Conservation (phyloP, 148 eudicot species). For the Vaccinium macrocarpon region DNA sequence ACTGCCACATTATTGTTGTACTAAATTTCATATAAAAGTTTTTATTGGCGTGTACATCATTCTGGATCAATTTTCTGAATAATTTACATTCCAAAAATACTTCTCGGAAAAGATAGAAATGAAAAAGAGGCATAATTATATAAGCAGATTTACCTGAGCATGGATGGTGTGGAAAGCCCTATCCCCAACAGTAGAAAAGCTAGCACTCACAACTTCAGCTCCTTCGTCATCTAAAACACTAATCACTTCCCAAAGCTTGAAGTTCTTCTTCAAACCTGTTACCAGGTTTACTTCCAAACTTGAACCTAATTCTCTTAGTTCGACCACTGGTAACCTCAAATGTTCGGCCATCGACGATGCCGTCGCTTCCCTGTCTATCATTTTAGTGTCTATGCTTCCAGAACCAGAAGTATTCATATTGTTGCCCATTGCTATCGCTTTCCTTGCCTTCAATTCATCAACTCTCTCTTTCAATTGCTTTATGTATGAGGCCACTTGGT, state of each 20-base stretch:
- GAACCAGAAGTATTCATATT: background rate
- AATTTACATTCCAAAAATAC: background rate
- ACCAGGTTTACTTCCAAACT: conserved; percentile 31
- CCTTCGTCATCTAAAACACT: conserved; percentile 46
- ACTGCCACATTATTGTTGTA: background rate
- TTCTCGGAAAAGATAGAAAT: too few species aligned
- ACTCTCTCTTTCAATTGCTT: conserved; percentile 32
- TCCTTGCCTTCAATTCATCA: conserved; percentile 19
- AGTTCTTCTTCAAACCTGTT: conserved; percentile 11
- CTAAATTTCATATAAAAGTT: background rate
- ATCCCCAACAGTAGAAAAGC: conserved; percentile 13
- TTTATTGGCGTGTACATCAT: background rate
- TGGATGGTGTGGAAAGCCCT: conserved; percentile 33
- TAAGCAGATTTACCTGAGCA: conserved; percentile 29
- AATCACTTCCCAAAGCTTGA: conserved; percentile 25
- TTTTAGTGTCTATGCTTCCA: background rate
- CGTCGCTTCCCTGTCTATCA: background rate
- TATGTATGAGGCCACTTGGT: conserved; percentile 35
- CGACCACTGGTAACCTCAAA: conserved; percentile 20
- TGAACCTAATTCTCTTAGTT: conserved; percentile 32
- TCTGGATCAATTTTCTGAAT: background rate
- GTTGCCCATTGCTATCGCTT: conserved; percentile 7
- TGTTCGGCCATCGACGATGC: background rate
- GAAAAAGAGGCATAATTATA: too few species aligned
- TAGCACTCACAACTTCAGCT: conserved; percentile 36